Conservation (phyloP, 73 alveolate species). For the Tetrahymena elliotti region DNA sequence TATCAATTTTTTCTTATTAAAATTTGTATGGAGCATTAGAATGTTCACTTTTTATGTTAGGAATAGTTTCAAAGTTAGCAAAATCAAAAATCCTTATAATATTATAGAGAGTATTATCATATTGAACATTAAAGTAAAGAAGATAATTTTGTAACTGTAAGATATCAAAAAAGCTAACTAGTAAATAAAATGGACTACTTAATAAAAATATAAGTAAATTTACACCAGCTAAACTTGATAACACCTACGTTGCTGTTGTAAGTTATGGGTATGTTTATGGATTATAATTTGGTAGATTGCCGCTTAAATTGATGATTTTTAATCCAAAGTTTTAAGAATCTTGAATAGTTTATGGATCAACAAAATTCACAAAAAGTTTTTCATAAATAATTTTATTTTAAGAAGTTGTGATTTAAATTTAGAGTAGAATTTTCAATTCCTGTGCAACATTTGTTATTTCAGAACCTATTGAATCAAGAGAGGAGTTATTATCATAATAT, state of each 20-base stretch:
- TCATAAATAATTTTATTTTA: background rate
- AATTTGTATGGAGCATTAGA: background rate
- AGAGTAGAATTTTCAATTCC: background rate
- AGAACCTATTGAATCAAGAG: background rate
- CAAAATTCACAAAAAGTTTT: background rate
- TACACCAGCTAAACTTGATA: background rate
- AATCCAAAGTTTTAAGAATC: background rate
- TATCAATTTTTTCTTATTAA: background rate
- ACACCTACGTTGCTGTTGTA: background rate
- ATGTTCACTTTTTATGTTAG: background rate
- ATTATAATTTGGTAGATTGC: background rate
- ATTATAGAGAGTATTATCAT: background rate
- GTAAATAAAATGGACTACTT: background rate
- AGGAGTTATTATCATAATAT: background rate
- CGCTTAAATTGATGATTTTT: background rate
- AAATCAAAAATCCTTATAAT: background rate
- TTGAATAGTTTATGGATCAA: background rate
- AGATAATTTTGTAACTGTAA: background rate
- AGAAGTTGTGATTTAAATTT: background rate
- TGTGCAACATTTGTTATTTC: background rate
- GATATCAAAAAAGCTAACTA: background rate
- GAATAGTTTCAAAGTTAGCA: background rate
- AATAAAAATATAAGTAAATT: background rate
- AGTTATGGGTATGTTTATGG: background rate
- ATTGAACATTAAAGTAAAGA: background rate